Evolutionary conservation across 2,329 filamentous ascomycete species (phyloP), one percentile per base, ranked within the genome.

Genomic region (Emericellopsis cladophorae): DNA sequence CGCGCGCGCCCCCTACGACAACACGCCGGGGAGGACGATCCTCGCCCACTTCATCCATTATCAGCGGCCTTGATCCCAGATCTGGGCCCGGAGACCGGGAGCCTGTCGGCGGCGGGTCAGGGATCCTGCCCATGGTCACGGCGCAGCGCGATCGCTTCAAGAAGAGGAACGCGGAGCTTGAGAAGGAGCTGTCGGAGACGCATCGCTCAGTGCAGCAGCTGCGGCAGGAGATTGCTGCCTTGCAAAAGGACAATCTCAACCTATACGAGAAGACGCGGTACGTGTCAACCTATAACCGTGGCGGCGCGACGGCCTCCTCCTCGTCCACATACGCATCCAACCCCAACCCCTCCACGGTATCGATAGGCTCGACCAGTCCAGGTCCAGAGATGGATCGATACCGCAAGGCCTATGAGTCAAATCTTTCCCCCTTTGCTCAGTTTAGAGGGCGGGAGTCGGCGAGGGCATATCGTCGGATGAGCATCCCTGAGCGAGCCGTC

Each of bases 201-300:
- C 87, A 96, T 59, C 74, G 78, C 37, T 84, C 76, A 1, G 79
- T 95, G 18, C 90, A 88, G 16, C 83, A 89, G 31, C 70, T 98
- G 37, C 79, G 92, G 35, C 86, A 93, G 51, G 92, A 98, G 58
- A 79, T 96, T 45, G 82, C 88, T 6, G 86, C 88, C 2, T 68
- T 98, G 33, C 93, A 98, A 56, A 94, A 89, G 58, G 92, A 98
- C 61, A 98, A 98, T 56, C 71, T 98, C 31, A 88, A 84, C 51
- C 72, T 98, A 7, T 98, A 98, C 59, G 92, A 98, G 61, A 98
- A 96, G 72, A 95, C 90, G 15, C 79, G 92, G 49, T 98, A 98
- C 57, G 80, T 96, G 21, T 95, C 88, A 7, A 89, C 86, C 3
- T 98, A 95, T 67, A 94, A 81, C 59, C 79, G 89, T 40, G 74